Evolutionary conservation across 139 green algal genomes (phyloP), one percentile per base, ranked within the genome.

Genomic region (Pleodorina starrii): DNA sequence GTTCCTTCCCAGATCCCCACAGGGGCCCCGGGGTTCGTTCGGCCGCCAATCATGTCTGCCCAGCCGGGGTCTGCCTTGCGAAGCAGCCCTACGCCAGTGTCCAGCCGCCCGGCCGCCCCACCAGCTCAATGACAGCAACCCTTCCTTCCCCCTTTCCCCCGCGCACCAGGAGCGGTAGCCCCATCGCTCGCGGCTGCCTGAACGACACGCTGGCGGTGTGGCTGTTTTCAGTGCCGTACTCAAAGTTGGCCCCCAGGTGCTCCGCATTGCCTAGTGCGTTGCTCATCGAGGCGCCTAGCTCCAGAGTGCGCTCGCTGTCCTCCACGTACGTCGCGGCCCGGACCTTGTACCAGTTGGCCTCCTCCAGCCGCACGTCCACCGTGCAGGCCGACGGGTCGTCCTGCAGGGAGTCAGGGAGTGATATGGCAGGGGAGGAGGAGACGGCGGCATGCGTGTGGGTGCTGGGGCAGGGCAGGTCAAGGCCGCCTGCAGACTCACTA

Each of bases 301-400:
- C 93, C 35, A 95, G 82, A 3, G 90, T 93, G 89, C 66, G 90
- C 77, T 95, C 93, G 14, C 89, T 86, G 66, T 88, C 94, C 92
- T 97, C 89, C 46, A 97, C 89, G 74, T 96, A 97, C 0, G 94
- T 97, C 12, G 92, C 95, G 1, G 91, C 90, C 27, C 95, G 90
- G 35, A 95, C 54, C 38, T 87, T 91, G 83, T 94, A 93, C 44
- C 93, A 88, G 68, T 90, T 90, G 75, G 88, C 91, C 81, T 97
- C 95, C 44, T 91, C 69, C 63, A 95, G 83, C 5, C 77, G 71
- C 32, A 95, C n/a, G 29, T 93, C 40, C 25, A 97, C 86, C 23
- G 82, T 95, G 86, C 93, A 95, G 2, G 51, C 77, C 27, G 94
- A 82, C 3, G 83, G 84, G 17, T 87, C 92, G 72, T 90, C 87